These are phyloP conservation scores for Plantago lanceolata DNA, from an alignment of 305 asterid species.

Conservation along the genomic window DNA sequence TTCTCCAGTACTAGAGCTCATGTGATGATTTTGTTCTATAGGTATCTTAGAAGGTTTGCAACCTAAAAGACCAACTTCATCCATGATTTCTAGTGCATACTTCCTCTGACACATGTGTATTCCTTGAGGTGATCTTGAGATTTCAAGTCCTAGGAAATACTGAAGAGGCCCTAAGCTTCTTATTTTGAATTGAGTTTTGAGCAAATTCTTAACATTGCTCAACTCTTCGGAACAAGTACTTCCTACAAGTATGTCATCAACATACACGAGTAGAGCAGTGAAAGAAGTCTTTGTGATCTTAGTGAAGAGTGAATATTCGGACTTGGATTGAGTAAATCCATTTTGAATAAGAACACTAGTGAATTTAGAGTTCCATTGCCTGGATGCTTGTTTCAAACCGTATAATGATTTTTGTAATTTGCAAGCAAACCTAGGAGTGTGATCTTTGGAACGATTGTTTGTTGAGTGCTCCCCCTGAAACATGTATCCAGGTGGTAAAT, in stretches of 20 bases:
- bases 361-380: not conserved
- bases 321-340: not conserved
- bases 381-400: not conserved
- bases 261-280: not conserved
- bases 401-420: not conserved
- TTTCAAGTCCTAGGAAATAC: not conserved
- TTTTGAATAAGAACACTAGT: no score
- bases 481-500: not conserved
- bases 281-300: not conserved
- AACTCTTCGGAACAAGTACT: not conserved
- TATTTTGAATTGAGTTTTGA: not conserved
- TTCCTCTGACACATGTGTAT: not conserved
- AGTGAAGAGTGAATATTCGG: not conserved
- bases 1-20: not conserved
- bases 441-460: no score
- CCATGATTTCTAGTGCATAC: not conserved
- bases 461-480: not conserved
- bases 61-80: not conserved
- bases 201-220: not conserved
- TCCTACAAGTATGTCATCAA: not conserved
- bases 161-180: not conserved
- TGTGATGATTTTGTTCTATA: not conserved
- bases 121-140: not conserved
- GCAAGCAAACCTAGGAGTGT: not conserved
- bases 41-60: not conserved